phyloP scores from a whole-genome alignment of 2,329 filamentous ascomycete genomes.

The Colletotrichum sublineola region DNA sequence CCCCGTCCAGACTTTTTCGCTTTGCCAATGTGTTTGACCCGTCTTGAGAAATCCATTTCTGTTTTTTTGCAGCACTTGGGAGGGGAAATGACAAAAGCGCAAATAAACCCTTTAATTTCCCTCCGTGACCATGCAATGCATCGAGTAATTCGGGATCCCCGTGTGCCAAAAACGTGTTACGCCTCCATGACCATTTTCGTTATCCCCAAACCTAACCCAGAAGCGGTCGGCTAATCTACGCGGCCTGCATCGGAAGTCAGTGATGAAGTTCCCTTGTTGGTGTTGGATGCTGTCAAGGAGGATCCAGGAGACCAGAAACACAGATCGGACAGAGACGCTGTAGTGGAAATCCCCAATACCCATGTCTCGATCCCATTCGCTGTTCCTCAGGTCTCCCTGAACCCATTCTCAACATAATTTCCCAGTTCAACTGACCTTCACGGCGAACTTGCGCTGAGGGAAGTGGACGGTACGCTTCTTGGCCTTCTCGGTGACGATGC shows the following conservation, averaged over 20 bases:
- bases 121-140: slow-evolving; percentile 43
- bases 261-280: not conserved
- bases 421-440: slow-evolving; percentile 78
- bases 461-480: slow-evolving; percentile 97
- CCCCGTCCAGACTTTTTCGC: slow-evolving; percentile 35
- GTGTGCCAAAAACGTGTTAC: slow-evolving; percentile 44
- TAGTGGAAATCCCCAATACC: not conserved
- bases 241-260: slow-evolving; percentile 27
- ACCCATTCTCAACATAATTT: not conserved
- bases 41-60: slow-evolving; percentile 41
- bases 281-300: not conserved
- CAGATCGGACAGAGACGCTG: not conserved
- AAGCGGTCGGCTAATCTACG: slow-evolving; percentile 39
- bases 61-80: slow-evolving; percentile 39
- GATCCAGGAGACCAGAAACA: not conserved
- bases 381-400: not conserved
- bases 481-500: slow-evolving; percentile 89
- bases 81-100: slow-evolving; percentile 38
- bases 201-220: slow-evolving; percentile 42
- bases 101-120: slow-evolving; percentile 43
- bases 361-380: too few species aligned
- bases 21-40: slow-evolving; percentile 38
- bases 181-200: slow-evolving; percentile 43
- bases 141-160: slow-evolving; percentile 43
- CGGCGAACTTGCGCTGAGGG: slow-evolving; percentile 98